phyloP scores from a whole-genome alignment of 2,329 filamentous ascomycete species.

The Cercospora nicotianae region DNA sequence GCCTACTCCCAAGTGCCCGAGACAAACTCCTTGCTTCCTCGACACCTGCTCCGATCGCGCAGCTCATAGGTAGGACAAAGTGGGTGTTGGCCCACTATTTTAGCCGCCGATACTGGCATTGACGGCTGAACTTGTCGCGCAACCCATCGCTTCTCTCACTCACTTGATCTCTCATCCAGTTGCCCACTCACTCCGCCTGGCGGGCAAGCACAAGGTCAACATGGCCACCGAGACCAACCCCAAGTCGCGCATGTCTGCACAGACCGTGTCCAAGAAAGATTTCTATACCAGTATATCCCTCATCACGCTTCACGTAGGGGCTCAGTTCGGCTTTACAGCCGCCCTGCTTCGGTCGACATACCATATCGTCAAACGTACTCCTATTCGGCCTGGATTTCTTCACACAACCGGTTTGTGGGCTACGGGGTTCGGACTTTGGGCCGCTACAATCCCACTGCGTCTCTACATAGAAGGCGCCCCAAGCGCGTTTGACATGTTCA shows the following conservation, averaged over 20 bases:
- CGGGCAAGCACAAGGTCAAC: too few species aligned
- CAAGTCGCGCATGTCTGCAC: too few species aligned
- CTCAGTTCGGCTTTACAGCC: neutral
- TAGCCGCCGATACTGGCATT: neutral
- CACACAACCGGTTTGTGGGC: neutral
- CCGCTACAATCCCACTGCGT: too few species aligned
- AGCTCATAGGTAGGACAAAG: neutral
- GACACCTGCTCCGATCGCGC: too few species aligned
- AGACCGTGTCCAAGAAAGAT: too few species aligned
- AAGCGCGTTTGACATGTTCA: too few species aligned
- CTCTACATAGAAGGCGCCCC: too few species aligned
- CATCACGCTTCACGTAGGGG: neutral
- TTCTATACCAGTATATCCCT: too few species aligned
- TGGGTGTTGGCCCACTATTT: neutral
- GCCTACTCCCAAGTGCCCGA: neutral
- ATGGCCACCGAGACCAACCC: too few species aligned
- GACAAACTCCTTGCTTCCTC: neutral
- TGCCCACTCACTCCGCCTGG: too few species aligned
- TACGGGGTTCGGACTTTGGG: neutral
- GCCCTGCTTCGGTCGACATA: neutral
- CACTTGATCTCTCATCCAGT: too few species aligned
- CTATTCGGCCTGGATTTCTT: neutral
- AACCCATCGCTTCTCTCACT: neutral
- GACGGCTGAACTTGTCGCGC: too few species aligned
- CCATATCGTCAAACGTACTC: neutral